Percentiles rank a stretch among this genome's conserved stretches.
Conservation (phyloP, 768 basidiomycete genomes). For the Krasilnikovozyma curviuscula region DNA sequence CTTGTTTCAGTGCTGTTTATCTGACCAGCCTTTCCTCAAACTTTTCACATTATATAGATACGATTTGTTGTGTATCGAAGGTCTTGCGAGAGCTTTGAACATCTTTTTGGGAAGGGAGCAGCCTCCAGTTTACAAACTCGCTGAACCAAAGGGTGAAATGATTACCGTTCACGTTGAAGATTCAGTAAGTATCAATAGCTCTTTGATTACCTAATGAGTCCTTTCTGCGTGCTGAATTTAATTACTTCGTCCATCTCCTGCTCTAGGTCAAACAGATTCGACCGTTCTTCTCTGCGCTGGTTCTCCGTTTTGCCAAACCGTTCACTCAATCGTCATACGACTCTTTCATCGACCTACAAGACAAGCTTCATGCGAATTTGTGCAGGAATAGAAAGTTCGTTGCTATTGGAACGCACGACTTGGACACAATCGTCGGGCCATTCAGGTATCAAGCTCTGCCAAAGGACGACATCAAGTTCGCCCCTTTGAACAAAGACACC, state of each 20-base stretch:
- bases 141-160: conserved; percentile 45
- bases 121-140: conserved; percentile 52
- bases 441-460: conserved; percentile 36
- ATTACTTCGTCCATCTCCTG: not conserved
- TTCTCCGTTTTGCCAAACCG: conserved; percentile 62
- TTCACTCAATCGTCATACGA: conserved; percentile 79
- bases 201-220: no score
- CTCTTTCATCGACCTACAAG: conserved; percentile 97
- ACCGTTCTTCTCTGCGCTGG: conserved; percentile 74
- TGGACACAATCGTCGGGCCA: conserved; percentile 69
- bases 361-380: conserved; percentile 93
- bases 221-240: no score
- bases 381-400: conserved; percentile 77
- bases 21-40: no score
- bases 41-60: conserved; percentile 39
- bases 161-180: conserved; percentile 49
- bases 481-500: conserved; percentile 59
- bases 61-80: conserved; percentile 91
- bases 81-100: conserved; percentile 66
- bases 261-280: conserved; percentile 40
- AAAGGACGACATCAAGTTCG: conserved; percentile 79
- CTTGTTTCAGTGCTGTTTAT: no score
- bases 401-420: conserved; percentile 90
- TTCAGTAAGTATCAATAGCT: conserved; percentile 58
- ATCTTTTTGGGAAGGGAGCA: conserved; percentile 55